Percentiles rank a stretch among this genome's conserved stretches.
Conservation (phyloP, 768 basidiomycete species). For the Kwoniella newhampshirensis region DNA sequence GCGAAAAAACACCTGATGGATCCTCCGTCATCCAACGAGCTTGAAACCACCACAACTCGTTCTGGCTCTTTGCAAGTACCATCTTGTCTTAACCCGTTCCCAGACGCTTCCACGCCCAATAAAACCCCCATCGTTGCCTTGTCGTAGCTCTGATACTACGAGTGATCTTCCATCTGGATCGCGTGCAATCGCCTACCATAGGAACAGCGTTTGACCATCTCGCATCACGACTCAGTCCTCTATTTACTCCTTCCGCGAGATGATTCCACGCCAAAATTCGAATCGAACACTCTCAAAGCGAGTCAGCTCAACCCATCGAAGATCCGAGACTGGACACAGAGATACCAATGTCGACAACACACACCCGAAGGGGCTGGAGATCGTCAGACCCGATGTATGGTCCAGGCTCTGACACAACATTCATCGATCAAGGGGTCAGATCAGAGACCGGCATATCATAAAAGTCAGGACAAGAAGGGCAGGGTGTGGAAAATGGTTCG, state of each 20-base stretch:
- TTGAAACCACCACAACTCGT: too few relatives aligned
- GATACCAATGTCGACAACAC: too few relatives aligned
- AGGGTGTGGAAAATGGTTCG: slow-evolving; percentile 9
- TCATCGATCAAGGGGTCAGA: slow-evolving; percentile 4
- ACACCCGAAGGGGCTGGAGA: slow-evolving; percentile 20
- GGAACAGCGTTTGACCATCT: slow-evolving; percentile 36
- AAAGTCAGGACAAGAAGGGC: not conserved
- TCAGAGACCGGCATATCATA: slow-evolving; percentile 4
- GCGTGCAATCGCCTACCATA: slow-evolving; percentile 9
- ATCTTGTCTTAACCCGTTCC: too few relatives aligned
- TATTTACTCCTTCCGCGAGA: slow-evolving; percentile 32
- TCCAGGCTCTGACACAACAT: slow-evolving; percentile 13
- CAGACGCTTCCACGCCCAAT: too few relatives aligned
- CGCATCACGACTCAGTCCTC: slow-evolving; percentile 26
- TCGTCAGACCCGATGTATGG: slow-evolving; percentile 8
- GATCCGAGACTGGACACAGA: slow-evolving; percentile 2
- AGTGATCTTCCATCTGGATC: too few relatives aligned
- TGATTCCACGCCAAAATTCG: slow-evolving; percentile 19
- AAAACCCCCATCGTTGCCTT: too few relatives aligned
- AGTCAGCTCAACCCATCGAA: slow-evolving; percentile 1
- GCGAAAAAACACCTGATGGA: too few relatives aligned
- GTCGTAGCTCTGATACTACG: too few relatives aligned
- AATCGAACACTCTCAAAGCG: slow-evolving; percentile 12
- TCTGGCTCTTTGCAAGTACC: too few relatives aligned
- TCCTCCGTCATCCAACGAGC: too few relatives aligned